Conservation (phyloP, 306 rosid species). For the Castanea sativa region DNA sequence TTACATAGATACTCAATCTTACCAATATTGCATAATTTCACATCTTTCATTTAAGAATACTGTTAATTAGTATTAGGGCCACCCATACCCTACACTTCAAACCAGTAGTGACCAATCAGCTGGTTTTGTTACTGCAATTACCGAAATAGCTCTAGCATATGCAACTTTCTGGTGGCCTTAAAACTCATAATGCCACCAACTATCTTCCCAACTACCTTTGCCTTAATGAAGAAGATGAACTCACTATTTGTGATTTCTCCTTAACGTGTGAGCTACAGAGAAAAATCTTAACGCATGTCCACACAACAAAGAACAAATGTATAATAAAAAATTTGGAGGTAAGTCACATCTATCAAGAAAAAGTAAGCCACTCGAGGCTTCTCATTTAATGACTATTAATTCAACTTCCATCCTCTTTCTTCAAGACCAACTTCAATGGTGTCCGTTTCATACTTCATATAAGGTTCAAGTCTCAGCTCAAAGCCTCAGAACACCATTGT, state of each 20-base stretch:
- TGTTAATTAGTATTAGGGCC: slow-evolving; percentile 3
- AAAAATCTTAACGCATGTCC: not conserved
- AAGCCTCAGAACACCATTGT: slow-evolving; percentile 1
- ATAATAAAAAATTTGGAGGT: not conserved
- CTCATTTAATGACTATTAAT: slow-evolving; percentile 49
- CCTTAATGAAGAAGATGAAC: slow-evolving; percentile 1
- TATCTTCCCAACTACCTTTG: slow-evolving; percentile 14
- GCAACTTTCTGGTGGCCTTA: slow-evolving; percentile 23
- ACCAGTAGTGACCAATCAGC: slow-evolving; percentile 1
- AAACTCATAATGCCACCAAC: slow-evolving; percentile 15
- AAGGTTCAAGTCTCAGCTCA: slow-evolving; percentile 17
- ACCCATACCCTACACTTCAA: slow-evolving; percentile 18
- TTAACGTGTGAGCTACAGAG: not conserved
- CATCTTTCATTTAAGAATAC: not conserved
- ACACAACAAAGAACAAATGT: not conserved
- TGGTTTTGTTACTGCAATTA: slow-evolving; percentile 28
- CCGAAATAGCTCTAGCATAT: slow-evolving; percentile 69
- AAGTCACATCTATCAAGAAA: not conserved
- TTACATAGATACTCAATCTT: not conserved
- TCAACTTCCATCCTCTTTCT: slow-evolving; percentile 71
- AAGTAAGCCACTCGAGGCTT: slow-evolving; percentile 24
- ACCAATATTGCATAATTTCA: not conserved
- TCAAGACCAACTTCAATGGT: slow-evolving; percentile 26
- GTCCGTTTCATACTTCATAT: slow-evolving; percentile 36
- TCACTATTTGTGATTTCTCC: not conserved